Base-by-base conservation (phyloP, 2,329 filamentous ascomycete genomes). In the Raffaelea ambrosiae region DNA sequence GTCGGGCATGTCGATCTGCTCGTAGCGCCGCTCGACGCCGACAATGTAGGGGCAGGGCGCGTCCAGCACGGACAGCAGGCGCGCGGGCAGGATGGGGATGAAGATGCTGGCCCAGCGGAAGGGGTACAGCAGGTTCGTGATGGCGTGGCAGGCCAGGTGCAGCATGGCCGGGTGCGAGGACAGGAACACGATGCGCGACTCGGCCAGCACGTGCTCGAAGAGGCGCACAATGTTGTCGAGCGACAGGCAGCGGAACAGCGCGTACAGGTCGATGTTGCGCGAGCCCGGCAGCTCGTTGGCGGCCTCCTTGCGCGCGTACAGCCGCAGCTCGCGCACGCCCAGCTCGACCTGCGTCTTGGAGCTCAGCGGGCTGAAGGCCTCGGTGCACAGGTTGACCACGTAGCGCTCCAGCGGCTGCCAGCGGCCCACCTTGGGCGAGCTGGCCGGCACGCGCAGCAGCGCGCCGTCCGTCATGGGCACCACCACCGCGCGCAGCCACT, bases 351-450 rank as follows among this genome's bases (percentile, higher is more conserved):
- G 93, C 0, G 91, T 97, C 66, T 94, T 91, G 36, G 93, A 97
- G 31, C 86, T 86, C 44, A 95, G 79, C 1, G 93, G 93, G 59
- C 86, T 91, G 59, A 94, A 85, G 2, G 93, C 93, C 66, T 97
- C 91, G 10, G 90, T 90, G 67, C 93, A 98, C 31, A 98, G 74
- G 63, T 97, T 97, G 67, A 97, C 84, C 31, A 98, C 90, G 64
- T 97, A 98, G 61, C 90, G 83, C 69, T 98, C 93, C 51, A 98
- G 70, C 14, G 93, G 93, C 63, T 96, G 91, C 93, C 93, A 98
- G 61, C 89, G 81, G 40, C 93, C 93, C 54, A 95, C 82, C 58
- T 83, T 87, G 13, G 93, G 90, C 5, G 91, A 97, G 65, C 85
- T 95, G 10, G 88, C 74, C 7, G 93, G 88, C 8, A 98, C 82